Evolutionary conservation across 495 filamentous ascomycete genomes (phyloP).

Genomic region (Penicillium alfredii): DNA sequence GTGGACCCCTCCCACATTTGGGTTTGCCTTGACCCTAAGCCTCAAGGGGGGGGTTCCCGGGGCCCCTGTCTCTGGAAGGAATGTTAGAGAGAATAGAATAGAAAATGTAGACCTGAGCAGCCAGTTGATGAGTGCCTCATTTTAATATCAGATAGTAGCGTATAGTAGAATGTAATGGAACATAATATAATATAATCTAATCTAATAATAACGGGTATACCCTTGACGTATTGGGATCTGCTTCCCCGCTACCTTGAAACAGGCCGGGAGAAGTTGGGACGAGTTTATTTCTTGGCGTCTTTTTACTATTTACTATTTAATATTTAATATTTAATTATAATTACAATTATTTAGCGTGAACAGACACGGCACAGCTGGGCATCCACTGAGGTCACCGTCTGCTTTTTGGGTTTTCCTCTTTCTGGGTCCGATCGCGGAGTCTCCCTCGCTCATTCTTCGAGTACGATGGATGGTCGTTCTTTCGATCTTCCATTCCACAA

Average conservation of each 20-base stretch:
- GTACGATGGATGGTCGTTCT: slow-evolving; percentile 15
- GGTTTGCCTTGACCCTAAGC: slow-evolving; percentile 13
- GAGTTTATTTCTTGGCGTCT: slow-evolving; percentile 32
- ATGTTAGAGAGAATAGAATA: too few species aligned
- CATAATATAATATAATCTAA: too few species aligned
- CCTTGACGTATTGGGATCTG: slow-evolving; percentile 39
- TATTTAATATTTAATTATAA: slow-evolving; percentile 12
- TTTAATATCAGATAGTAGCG: too few species aligned
- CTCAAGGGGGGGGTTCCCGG: slow-evolving; percentile 6
- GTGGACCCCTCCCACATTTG: slow-evolving; percentile 15
- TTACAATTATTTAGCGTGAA: slow-evolving; percentile 8
- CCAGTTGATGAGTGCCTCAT: too few species aligned
- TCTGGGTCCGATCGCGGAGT: slow-evolving; percentile 6
- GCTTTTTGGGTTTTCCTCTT: slow-evolving; percentile 20
- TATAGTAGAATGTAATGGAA: too few species aligned
- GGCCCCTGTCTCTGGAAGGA: too few species aligned
- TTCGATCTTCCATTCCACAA: slow-evolving; percentile 24
- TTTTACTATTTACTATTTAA: slow-evolving; percentile 12
- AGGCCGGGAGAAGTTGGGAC: slow-evolving; percentile 35
- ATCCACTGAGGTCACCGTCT: slow-evolving; percentile 20
- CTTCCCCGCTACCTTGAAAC: slow-evolving; percentile 40
- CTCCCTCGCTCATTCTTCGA: slow-evolving; percentile 20
- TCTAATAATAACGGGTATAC: slow-evolving; percentile 38
- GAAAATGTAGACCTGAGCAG: too few species aligned
- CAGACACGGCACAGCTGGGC: slow-evolving; percentile 27